These are phyloP conservation scores for Penicillium sp. DNA, from an alignment of 2,329 filamentous ascomycete species.

Conservation along the genomic window DNA sequence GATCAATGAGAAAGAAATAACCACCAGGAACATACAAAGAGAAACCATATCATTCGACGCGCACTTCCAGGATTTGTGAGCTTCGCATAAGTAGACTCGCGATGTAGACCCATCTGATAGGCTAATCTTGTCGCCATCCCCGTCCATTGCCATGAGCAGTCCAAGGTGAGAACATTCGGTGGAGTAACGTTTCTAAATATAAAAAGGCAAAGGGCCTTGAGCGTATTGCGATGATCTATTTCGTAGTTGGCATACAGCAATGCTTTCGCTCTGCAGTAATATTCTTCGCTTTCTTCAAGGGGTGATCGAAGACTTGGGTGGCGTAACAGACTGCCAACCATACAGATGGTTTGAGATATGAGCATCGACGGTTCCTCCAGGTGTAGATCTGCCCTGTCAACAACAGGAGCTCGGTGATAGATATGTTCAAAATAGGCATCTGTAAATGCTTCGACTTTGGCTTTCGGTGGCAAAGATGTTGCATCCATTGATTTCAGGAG, in stretches of 20 bases:
- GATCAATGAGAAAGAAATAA: neutral
- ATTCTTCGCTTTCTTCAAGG: neutral
- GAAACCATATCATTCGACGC: neutral
- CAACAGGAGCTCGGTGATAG: neutral
- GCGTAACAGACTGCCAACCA: neutral
- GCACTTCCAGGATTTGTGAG: neutral
- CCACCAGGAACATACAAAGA: neutral
- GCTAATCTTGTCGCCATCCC: neutral
- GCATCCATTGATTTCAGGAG: neutral
- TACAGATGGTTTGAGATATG: neutral
- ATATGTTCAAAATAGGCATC: neutral
- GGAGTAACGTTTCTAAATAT: neutral
- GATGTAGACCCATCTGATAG: neutral
- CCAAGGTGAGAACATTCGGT: neutral
- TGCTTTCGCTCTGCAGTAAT: neutral
- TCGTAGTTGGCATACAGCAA: neutral
- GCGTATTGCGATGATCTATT: neutral
- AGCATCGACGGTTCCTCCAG: neutral
- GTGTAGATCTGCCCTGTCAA: neutral
- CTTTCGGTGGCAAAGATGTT: neutral
- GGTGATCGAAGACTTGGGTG: neutral
- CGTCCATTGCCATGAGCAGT: neutral
- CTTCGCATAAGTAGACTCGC: neutral
- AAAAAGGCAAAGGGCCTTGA: neutral
- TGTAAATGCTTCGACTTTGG: neutral